These are phyloP conservation scores for Geotrichum candidum DNA, from an alignment of 1,139 yeast species.

Conservation along the genomic window DNA sequence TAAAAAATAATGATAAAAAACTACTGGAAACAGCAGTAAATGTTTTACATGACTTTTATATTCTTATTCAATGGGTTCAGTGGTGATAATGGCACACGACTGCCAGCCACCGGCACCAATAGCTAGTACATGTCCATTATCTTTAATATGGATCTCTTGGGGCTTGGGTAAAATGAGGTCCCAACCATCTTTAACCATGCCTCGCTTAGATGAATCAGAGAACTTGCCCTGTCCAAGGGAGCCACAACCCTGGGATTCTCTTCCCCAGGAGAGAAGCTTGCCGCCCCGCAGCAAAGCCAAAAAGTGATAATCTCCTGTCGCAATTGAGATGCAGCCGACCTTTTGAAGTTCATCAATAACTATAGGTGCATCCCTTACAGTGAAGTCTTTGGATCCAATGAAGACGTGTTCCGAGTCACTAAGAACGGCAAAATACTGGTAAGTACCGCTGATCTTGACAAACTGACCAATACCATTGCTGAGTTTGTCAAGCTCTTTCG, in stretches of 20 bases:
- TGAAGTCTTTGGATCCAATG: constrained; percentile 36
- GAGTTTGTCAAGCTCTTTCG: not conserved
- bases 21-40: not conserved
- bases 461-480: constrained; percentile 28
- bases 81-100: constrained; percentile 50
- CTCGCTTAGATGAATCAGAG: constrained; percentile 21
- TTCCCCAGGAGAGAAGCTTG: constrained; percentile 62
- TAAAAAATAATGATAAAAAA: not conserved
- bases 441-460: constrained; percentile 47
- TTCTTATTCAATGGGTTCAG: constrained; percentile 15
- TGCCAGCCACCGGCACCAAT: constrained; percentile 82
- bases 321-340: constrained; percentile 48
- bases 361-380: constrained; percentile 26
- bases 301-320: constrained; percentile 70
- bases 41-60: not conserved
- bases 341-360: constrained; percentile 46
- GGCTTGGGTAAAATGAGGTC: constrained; percentile 44
- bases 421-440: constrained; percentile 47
- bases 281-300: constrained; percentile 60
- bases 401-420: constrained; percentile 47
- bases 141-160: constrained; percentile 33
- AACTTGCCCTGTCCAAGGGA: constrained; percentile 60
- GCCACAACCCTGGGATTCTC: constrained; percentile 58
- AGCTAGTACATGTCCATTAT: constrained; percentile 43
- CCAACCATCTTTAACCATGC: constrained; percentile 28